Conservation (phyloP, 306 rosid species). For the Macrotyloma uniflorum region DNA sequence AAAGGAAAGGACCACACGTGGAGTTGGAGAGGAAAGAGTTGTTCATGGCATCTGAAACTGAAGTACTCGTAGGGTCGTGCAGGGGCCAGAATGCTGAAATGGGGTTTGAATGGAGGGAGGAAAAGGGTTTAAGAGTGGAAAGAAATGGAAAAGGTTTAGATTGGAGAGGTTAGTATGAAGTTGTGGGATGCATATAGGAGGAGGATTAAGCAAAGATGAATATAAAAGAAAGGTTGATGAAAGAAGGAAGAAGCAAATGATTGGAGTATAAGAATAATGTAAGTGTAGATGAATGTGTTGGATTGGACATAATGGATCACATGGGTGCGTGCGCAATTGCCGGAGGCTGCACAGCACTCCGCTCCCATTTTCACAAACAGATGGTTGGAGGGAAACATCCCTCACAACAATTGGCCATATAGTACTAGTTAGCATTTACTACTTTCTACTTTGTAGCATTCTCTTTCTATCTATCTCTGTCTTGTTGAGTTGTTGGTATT, state of each 20-base stretch:
- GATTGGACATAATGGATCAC: constrained; percentile 26
- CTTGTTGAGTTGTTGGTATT: constrained; percentile 61
- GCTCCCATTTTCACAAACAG: constrained; percentile 61
- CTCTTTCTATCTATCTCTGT: constrained; percentile 46
- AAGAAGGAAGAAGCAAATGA: not conserved
- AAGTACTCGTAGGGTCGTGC: not conserved
- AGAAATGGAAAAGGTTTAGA: not conserved
- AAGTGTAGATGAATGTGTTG: not conserved
- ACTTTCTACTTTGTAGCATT: constrained; percentile 8
- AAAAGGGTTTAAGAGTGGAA: not conserved
- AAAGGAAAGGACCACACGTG: constrained; percentile 32
- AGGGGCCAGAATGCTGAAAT: not conserved
- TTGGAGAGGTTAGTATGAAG: not conserved
- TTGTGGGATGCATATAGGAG: too few relatives aligned
- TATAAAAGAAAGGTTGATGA: not conserved
- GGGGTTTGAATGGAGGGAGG: not conserved
- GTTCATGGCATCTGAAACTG: not conserved
- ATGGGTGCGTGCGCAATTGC: constrained; percentile 54
- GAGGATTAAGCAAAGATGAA: not conserved
- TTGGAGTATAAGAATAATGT: too few relatives aligned
- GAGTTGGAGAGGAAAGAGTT: constrained; percentile 5
- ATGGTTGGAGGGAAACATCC: constrained; percentile 73
- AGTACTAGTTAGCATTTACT: not conserved
- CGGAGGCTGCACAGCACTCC: constrained; percentile 43
- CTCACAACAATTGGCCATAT: constrained; percentile 3